phyloP scores from a whole-genome alignment of 2,329 filamentous ascomycete species.

The Phyllosticta citrichinensis region DNA sequence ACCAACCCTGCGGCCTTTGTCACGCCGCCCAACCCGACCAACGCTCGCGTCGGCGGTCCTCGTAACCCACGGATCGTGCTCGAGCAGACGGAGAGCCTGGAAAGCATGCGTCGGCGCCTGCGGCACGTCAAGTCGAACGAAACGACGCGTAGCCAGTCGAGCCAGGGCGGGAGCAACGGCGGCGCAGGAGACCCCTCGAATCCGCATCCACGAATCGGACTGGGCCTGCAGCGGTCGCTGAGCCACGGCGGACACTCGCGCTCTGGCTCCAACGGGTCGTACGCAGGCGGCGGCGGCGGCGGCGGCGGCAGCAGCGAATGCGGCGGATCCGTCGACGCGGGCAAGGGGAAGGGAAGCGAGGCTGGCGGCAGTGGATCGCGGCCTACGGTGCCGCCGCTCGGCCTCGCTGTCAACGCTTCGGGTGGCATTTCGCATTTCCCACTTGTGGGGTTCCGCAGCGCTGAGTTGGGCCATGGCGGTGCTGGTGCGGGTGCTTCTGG shows the following conservation, averaged over 20 bases:
- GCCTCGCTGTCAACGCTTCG: neutral
- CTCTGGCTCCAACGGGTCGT: neutral
- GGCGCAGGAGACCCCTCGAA: neutral
- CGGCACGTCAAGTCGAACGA: constrained; percentile 24
- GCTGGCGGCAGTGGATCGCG: neutral
- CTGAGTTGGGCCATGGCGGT: neutral
- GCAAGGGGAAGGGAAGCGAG: neutral
- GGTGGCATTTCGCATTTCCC: neutral
- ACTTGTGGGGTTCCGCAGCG: neutral
- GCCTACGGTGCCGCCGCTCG: neutral
- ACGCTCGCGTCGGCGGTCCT: neutral
- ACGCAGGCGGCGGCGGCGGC: constrained; percentile 1
- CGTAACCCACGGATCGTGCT: neutral
- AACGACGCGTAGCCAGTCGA: constrained; percentile 11
- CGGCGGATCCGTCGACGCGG: neutral
- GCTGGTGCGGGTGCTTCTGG: neutral
- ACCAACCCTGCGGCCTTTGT: neutral
- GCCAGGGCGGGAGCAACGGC: neutral
- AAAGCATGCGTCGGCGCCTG: constrained; percentile 18
- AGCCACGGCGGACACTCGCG: neutral
- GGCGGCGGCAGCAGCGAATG: neutral
- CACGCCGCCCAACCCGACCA: neutral
- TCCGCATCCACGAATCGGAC: neutral
- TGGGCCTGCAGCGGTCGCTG: neutral
- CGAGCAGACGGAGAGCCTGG: neutral